Percentiles rank a stretch among this genome's conserved stretches.
phyloP scores from a whole-genome alignment of 192 early-diverging fungal species.

The Backusella tarrabulga region DNA sequence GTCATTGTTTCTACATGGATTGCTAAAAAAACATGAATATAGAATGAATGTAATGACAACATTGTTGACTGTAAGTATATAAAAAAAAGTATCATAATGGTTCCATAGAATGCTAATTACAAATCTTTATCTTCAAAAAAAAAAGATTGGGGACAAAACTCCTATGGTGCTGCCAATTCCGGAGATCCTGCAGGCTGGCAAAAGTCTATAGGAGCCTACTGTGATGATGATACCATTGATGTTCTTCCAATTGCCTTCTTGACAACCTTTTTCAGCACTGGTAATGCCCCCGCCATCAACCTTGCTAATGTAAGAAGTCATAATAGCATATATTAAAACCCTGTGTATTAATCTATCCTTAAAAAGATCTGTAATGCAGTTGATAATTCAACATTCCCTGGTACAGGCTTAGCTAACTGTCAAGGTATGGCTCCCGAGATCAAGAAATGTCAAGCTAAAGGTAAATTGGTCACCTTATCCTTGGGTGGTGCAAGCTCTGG shows the following conservation, averaged over 20 bases:
- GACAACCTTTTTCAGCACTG: slow-evolving; percentile 43
- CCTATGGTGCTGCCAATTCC: slow-evolving; percentile 35
- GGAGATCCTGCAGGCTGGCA: slow-evolving; percentile 24
- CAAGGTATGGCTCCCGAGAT: slow-evolving; percentile 57
- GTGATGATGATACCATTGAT: slow-evolving; percentile 57
- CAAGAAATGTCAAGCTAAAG: slow-evolving; percentile 61
- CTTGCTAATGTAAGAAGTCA: slow-evolving; percentile 42
- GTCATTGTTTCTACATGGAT: not conserved
- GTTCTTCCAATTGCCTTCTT: slow-evolving; percentile 59
- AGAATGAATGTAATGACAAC: slow-evolving; percentile 40
- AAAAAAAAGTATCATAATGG: not conserved
- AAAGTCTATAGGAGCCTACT: slow-evolving; percentile 46
- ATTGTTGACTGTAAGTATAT: slow-evolving; percentile 32
- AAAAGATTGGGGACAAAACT: slow-evolving; percentile 40
- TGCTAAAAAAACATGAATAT: not conserved
- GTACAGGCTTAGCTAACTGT: slow-evolving; percentile 54
- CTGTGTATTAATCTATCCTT: not conserved
- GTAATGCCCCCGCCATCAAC: slow-evolving; percentile 50
- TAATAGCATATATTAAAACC: not conserved
- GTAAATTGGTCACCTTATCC: slow-evolving; percentile 59
- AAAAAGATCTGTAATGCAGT: slow-evolving; percentile 33
- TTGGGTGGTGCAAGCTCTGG: slow-evolving; percentile 64
- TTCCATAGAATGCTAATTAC: not conserved
- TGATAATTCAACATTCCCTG: slow-evolving; percentile 50
- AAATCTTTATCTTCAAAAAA: not conserved